These are phyloP conservation scores for Pseudocercospora macadamiae DNA, from an alignment of 2,329 filamentous ascomycete genomes.

Conservation along the genomic window DNA sequence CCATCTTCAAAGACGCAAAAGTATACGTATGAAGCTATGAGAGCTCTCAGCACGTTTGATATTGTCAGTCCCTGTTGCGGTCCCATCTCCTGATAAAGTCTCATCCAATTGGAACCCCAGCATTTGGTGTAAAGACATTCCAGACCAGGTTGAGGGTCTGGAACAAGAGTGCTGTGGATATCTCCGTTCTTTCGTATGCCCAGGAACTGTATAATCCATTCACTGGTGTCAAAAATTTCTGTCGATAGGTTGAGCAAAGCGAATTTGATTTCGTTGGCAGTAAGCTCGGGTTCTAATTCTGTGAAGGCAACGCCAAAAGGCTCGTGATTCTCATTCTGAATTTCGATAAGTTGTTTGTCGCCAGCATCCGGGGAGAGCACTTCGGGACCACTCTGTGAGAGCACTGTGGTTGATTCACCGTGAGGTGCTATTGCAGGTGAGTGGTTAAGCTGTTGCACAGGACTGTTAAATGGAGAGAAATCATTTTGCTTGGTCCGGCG, in stretches of 20 bases:
- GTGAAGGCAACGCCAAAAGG: not conserved
- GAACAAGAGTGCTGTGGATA: not conserved
- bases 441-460: too few species aligned
- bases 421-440: too few species aligned
- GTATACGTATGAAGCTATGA: not conserved
- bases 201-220: not conserved
- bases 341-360: not conserved
- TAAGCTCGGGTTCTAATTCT: not conserved
- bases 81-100: not conserved
- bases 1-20: not conserved
- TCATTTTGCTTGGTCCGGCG: too few species aligned
- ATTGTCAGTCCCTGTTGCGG: not conserved
- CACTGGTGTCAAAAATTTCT: not conserved
- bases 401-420: too few species aligned
- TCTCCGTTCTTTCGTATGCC: not conserved
- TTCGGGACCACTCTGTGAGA: too few species aligned
- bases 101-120: not conserved
- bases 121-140: not conserved
- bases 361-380: too few species aligned
- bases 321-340: too few species aligned
- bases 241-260: not conserved
- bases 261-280: not conserved
- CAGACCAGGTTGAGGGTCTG: not conserved
- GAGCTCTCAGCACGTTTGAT: not conserved
- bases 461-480: too few species aligned